Percentiles rank a stretch among this genome's conserved stretches.
phyloP scores from a whole-genome alignment of 352 stramenopile species.

The Globisporangium recalcitrans region DNA sequence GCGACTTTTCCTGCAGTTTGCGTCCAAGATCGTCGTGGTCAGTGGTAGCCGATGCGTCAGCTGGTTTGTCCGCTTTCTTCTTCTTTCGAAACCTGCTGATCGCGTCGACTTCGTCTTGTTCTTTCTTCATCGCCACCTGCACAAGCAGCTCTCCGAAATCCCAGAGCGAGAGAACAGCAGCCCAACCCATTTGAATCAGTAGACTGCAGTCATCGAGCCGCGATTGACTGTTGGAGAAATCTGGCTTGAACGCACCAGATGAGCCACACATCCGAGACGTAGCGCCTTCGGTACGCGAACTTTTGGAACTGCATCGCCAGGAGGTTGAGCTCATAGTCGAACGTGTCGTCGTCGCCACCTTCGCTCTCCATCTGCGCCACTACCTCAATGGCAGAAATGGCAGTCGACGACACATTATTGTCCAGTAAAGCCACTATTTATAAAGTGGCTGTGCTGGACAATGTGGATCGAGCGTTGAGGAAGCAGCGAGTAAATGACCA shows the following conservation, averaged over 20 bases:
- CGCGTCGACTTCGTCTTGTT: constrained; percentile 29
- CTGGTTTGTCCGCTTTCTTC: neutral
- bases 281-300: constrained; percentile 29
- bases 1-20: neutral
- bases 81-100: constrained; percentile 24
- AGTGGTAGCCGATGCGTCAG: no score
- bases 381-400: neutral
- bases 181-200: neutral
- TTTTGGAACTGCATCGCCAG: constrained; percentile 60
- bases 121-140: constrained; percentile 25
- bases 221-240: neutral
- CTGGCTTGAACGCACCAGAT: constrained; percentile 30
- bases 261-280: constrained; percentile 36
- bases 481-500: neutral
- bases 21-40: neutral
- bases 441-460: neutral
- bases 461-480: neutral
- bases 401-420: neutral
- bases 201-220: neutral
- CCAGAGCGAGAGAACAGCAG: neutral
- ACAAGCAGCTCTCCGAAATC: constrained; percentile 27
- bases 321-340: constrained; percentile 38
- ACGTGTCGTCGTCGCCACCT: constrained; percentile 13
- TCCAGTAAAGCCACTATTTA: neutral
- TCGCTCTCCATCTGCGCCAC: neutral